Evolutionary conservation across 768 basidiomycete genomes (phyloP).

Genomic region (Boletus rufocinnamomeus): DNA sequence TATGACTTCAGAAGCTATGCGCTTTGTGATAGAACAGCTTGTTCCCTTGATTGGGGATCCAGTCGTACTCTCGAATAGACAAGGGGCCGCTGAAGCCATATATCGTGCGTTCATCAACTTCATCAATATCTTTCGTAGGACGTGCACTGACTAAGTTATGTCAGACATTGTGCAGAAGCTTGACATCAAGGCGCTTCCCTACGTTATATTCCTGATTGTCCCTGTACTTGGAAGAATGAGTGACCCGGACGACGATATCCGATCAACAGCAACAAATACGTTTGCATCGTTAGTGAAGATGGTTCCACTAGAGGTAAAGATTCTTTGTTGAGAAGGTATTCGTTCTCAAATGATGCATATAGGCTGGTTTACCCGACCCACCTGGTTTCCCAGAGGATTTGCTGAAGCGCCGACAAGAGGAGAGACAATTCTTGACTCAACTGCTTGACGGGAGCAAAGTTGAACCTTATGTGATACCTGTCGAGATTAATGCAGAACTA

Average conservation of each 20-base stretch:
- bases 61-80: slow-evolving; percentile 68
- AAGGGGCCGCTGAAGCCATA: slow-evolving; percentile 88
- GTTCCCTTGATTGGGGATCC: slow-evolving; percentile 84
- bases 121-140: not conserved
- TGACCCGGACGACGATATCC: slow-evolving; percentile 87
- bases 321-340: not conserved
- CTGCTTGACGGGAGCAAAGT: slow-evolving; percentile 95
- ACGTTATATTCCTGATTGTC: slow-evolving; percentile 95
- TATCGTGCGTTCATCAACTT: slow-evolving; percentile 66
- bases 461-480: slow-evolving; percentile 84
- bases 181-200: slow-evolving; percentile 93
- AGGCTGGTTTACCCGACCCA: slow-evolving; percentile 98
- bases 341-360: not conserved
- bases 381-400: slow-evolving; percentile 88
- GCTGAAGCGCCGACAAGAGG: slow-evolving; percentile 79
- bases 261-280: slow-evolving; percentile 93
- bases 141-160: slow-evolving; percentile 14
- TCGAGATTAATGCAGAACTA: slow-evolving; percentile 88
- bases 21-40: slow-evolving; percentile 80
- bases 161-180: slow-evolving; percentile 89
- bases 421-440: slow-evolving; percentile 91
- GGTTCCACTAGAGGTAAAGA: slow-evolving; percentile 89
- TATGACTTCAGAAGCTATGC: slow-evolving; percentile 86
- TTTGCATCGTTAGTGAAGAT: slow-evolving; percentile 98
- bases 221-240: slow-evolving; percentile 98